Evolutionary conservation across 1,139 yeast species (phyloP).

Genomic region (Candida gigantensis): DNA sequence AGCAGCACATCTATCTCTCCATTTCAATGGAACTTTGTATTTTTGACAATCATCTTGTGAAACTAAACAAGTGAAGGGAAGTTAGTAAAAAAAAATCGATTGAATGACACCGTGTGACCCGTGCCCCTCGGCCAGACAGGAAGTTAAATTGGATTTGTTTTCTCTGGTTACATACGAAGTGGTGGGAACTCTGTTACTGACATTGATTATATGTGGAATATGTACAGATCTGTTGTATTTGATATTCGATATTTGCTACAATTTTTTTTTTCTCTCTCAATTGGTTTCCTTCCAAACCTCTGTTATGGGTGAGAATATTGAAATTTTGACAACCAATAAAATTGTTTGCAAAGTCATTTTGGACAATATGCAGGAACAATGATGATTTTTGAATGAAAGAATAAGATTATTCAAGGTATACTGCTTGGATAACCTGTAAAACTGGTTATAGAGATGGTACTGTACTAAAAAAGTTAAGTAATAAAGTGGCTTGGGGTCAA

Average conservation of each 20-base stretch:
- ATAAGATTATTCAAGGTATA: too few relatives aligned
- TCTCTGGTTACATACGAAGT: slow-evolving; percentile 41
- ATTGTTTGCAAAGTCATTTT: slow-evolving; percentile 15
- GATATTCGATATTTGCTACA: too few relatives aligned
- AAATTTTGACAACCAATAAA: slow-evolving; percentile 14
- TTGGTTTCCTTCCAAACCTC: too few relatives aligned
- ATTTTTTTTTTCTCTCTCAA: slow-evolving; percentile 5
- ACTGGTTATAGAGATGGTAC: too few relatives aligned
- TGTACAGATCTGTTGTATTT: too few relatives aligned
- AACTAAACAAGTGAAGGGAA: slow-evolving; percentile 36
- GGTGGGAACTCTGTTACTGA: slow-evolving; percentile 53
- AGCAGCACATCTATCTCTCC: slow-evolving; percentile 86
- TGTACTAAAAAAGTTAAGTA: too few relatives aligned
- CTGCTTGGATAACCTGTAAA: too few relatives aligned
- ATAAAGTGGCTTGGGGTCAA: too few relatives aligned
- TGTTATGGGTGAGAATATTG: too few relatives aligned
- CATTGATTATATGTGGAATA: slow-evolving; percentile 28
- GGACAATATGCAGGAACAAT: slow-evolving; percentile 14
- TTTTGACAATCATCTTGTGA: slow-evolving; percentile 85
- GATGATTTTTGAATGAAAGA: not conserved
- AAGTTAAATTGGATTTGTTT: not conserved
- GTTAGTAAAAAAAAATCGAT: too few relatives aligned
- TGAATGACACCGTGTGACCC: too few relatives aligned
- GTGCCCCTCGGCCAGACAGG: too few relatives aligned
- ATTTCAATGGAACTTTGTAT: slow-evolving; percentile 75